A percentile compares a stretch with the other conserved stretches of the same genome.
phyloP scores from a whole-genome alignment of 1,139 yeast species.

The Meyerozyma athensensis region DNA sequence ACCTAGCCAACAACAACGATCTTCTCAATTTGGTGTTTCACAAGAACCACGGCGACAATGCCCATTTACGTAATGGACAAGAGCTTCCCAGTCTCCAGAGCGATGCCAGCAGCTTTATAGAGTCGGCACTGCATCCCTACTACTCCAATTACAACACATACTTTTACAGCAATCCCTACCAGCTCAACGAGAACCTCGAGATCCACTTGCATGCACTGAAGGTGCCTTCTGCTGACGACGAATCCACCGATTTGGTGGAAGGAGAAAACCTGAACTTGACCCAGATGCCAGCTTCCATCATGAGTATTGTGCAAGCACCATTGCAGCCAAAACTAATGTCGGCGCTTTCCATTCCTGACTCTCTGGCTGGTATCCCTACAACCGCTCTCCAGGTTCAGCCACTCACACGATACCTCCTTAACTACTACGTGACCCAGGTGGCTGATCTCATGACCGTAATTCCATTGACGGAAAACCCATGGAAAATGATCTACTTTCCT shows the following conservation, averaged over 20 bases:
- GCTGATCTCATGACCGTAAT: conserved; percentile 88
- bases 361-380: conserved; percentile 45
- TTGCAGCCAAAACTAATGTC: conserved; percentile 42
- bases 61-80: conserved; percentile 6
- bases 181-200: conserved; percentile 38
- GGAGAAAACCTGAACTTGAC: conserved; percentile 32
- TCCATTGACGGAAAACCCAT: conserved; percentile 76
- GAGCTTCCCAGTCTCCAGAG: conserved; percentile 6
- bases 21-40: conserved; percentile 52
- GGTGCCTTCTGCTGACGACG: conserved; percentile 20
- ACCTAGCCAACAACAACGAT: conserved; percentile 26
- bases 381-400: conserved; percentile 64
- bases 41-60: conserved; percentile 21
- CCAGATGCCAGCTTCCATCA: conserved; percentile 39
- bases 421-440: conserved; percentile 72
- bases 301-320: conserved; percentile 45
- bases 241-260: conserved; percentile 33
- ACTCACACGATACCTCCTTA: conserved; percentile 61
- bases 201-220: conserved; percentile 42
- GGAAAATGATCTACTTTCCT: conserved; percentile 83
- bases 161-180: conserved; percentile 41
- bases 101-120: conserved; percentile 13
- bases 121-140: conserved; percentile 31
- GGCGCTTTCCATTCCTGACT: conserved; percentile 27
- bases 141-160: conserved; percentile 40